phyloP scores from a whole-genome alignment of 352 stramenopile genomes.

The Phytophthora kernoviae region DNA sequence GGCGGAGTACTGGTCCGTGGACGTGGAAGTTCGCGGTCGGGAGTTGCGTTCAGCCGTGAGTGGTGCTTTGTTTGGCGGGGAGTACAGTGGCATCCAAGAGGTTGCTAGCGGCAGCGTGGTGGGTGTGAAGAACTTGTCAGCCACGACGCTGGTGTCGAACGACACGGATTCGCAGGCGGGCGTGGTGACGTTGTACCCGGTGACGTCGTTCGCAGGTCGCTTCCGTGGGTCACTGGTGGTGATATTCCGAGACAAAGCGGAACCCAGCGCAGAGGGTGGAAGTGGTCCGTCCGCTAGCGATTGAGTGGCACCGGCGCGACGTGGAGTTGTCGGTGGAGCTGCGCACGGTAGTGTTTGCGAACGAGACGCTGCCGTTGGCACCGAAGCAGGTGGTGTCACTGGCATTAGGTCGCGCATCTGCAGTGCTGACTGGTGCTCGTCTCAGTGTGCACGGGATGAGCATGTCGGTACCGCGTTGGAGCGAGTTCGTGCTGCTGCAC shows the following conservation, averaged over 20 bases:
- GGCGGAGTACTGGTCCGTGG: slow-evolving; percentile 12
- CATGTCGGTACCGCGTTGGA: slow-evolving; percentile 3
- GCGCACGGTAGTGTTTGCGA: slow-evolving; percentile 2
- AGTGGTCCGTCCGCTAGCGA: background rate
- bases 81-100: background rate
- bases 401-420: background rate
- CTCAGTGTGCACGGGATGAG: background rate
- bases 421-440: background rate
- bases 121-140: background rate
- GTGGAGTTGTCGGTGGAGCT: slow-evolving; percentile 2
- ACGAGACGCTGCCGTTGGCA: slow-evolving; percentile 2
- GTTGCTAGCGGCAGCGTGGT: background rate
- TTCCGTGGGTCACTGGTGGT: slow-evolving; percentile 2
- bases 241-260: background rate
- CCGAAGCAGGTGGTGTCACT: background rate
- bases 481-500: slow-evolving; percentile 7
- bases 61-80: too few relatives aligned
- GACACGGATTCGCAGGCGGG: background rate
- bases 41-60: too few relatives aligned
- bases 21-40: slow-evolving; percentile 1
- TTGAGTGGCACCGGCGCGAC: slow-evolving; percentile 5
- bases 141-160: too few relatives aligned
- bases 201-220: background rate
- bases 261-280: slow-evolving; percentile 2
- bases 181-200: background rate